Evolutionary conservation across 192 early-diverging fungal species (phyloP).

Genomic region (Backusella luteola): DNA sequence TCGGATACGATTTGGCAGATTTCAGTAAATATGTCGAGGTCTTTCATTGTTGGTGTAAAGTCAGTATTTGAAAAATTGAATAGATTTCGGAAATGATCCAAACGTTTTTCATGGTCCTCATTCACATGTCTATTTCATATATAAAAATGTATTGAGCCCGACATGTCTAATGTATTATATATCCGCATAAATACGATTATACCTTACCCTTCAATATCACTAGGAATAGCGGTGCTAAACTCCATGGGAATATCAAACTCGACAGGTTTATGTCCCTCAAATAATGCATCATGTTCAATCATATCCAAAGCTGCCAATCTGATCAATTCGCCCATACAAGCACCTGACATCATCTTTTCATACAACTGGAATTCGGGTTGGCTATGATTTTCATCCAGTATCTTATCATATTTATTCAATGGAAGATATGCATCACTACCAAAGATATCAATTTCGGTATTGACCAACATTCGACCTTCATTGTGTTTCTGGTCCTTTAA

Average conservation of each 20-base stretch:
- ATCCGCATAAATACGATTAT: neutral
- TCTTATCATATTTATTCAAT: conserved; percentile 80
- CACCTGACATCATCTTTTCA: conserved; percentile 96
- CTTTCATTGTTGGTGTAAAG: conserved; percentile 57
- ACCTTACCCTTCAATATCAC: conserved; percentile 47
- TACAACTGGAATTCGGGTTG: conserved; percentile 85
- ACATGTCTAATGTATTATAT: conserved; percentile 26
- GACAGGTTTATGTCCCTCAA: conserved; percentile 58
- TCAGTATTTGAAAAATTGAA: conserved; percentile 3
- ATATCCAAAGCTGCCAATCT: conserved; percentile 80
- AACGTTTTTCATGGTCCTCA: conserved; percentile 47
- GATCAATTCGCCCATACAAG: conserved; percentile 90
- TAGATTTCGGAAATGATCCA: neutral
- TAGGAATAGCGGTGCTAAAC: conserved; percentile 46
- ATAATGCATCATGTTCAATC: conserved; percentile 70
- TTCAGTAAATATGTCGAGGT: conserved; percentile 65
- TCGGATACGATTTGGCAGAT: conserved; percentile 75
- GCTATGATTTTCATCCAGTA: conserved; percentile 74
- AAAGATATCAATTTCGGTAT: conserved; percentile 94
- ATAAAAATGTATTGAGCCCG: neutral
- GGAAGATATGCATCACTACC: conserved; percentile 76
- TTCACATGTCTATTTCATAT: conserved; percentile 54
- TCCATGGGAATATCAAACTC: conserved; percentile 55
- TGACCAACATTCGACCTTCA: conserved; percentile 77
- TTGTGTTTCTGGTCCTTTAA: conserved; percentile 49